Evolutionary conservation across 2,329 filamentous ascomycete species (phyloP).

Genomic region (Chalara sp.): DNA sequence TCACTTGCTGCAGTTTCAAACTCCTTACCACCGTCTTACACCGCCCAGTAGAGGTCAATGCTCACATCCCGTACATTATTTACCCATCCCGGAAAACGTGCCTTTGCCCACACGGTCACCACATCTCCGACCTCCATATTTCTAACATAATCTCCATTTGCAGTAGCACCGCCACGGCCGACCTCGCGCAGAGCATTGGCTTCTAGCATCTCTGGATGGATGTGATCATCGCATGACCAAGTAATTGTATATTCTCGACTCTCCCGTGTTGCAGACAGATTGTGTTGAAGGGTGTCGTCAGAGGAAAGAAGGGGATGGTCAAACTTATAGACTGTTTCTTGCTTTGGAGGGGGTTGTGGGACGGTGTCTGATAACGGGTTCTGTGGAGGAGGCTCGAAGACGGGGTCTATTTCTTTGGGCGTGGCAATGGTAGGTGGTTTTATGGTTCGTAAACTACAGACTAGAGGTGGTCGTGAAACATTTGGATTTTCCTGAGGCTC

Average conservation of each 20-base stretch:
- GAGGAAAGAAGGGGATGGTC: slow-evolving; percentile 34
- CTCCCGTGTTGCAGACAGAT: slow-evolving; percentile 34
- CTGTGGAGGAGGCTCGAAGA: too few species aligned
- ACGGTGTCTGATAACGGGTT: too few species aligned
- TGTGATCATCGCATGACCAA: slow-evolving; percentile 47
- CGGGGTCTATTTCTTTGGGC: background rate
- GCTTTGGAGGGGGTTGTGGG: too few species aligned
- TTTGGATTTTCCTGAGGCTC: background rate
- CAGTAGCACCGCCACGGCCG: slow-evolving; percentile 45
- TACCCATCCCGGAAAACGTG: slow-evolving; percentile 44
- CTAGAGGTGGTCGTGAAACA: slow-evolving; percentile 1
- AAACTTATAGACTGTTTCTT: slow-evolving; percentile 9
- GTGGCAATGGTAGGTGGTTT: slow-evolving; percentile 20
- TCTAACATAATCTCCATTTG: slow-evolving; percentile 48
- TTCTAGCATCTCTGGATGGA: slow-evolving; percentile 35
- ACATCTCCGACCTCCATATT: slow-evolving; percentile 31
- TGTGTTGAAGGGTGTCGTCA: slow-evolving; percentile 36
- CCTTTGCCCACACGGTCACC: slow-evolving; percentile 14
- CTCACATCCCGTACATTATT: slow-evolving; percentile 43
- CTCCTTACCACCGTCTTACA: too few species aligned
- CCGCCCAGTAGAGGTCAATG: slow-evolving; percentile 50
- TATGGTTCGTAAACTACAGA: slow-evolving; percentile 32
- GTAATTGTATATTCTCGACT: slow-evolving; percentile 39
- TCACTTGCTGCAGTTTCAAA: too few species aligned
- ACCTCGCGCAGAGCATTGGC: slow-evolving; percentile 27